Percentiles rank a stretch among this genome's conserved stretches.
phyloP scores from a whole-genome alignment of 2,329 filamentous ascomycete species.

The Neonectria sp. region DNA sequence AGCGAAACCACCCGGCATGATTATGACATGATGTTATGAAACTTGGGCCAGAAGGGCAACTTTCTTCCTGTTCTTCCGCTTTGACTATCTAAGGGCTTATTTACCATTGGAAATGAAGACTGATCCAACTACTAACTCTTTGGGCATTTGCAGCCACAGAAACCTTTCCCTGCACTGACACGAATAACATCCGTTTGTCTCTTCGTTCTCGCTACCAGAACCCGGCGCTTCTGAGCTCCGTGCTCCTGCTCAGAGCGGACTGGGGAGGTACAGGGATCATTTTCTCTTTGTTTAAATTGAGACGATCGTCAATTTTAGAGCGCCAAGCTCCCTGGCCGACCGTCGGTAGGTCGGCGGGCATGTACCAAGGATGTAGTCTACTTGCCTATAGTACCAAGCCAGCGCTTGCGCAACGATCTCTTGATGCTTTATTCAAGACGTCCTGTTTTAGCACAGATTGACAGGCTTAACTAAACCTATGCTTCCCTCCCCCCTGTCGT shows the following conservation, averaged over 20 bases:
- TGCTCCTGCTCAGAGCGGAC: conserved; percentile 22
- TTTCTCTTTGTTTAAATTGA: conserved; percentile 25
- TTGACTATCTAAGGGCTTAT: too few species aligned
- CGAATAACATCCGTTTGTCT: not conserved
- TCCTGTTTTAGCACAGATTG: not conserved
- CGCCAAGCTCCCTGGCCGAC: conserved; percentile 6
- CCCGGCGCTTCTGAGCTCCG: not conserved
- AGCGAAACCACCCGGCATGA: conserved; percentile 19
- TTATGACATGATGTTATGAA: conserved; percentile 15
- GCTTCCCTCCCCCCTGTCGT: not conserved
- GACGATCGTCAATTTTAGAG: conserved; percentile 29
- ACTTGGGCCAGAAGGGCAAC: not conserved
- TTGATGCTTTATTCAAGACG: not conserved
- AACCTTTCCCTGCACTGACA: not conserved
- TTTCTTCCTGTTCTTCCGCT: too few species aligned
- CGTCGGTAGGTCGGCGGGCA: not conserved
- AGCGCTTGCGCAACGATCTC: not conserved
- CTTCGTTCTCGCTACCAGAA: not conserved
- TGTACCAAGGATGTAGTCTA: conserved; percentile 1
- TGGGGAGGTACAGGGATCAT: conserved; percentile 10
- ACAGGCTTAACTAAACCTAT: not conserved
- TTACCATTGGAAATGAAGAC: not conserved
- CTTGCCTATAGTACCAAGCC: not conserved
- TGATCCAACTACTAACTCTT: not conserved
- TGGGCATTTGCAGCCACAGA: not conserved